phyloP scores from a whole-genome alignment of 2,329 filamentous ascomycete species.

The Phialophora tarda region DNA sequence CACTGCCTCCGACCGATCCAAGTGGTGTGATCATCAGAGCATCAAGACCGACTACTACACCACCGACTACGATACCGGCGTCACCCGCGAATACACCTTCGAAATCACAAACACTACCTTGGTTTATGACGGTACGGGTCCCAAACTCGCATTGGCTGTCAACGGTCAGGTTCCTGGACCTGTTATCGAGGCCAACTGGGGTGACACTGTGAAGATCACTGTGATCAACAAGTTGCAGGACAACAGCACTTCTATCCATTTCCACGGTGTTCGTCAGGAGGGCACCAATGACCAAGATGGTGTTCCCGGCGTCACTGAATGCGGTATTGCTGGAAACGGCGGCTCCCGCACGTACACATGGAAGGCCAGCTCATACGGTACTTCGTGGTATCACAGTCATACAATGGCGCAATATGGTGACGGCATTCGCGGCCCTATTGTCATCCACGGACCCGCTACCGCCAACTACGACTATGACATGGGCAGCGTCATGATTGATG shows the following conservation, averaged over 20 bases:
- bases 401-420: slow-evolving; percentile 49
- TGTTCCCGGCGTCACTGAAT: slow-evolving; percentile 59
- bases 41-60: slow-evolving; percentile 32
- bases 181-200: slow-evolving; percentile 68
- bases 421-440: slow-evolving; percentile 39
- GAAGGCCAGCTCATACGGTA: slow-evolving; percentile 60
- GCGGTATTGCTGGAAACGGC: slow-evolving; percentile 57
- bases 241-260: slow-evolving; percentile 65
- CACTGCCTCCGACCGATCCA: slow-evolving; percentile 31
- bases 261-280: slow-evolving; percentile 57
- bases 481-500: slow-evolving; percentile 40
- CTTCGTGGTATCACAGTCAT: slow-evolving; percentile 67
- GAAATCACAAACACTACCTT: slow-evolving; percentile 36
- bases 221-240: slow-evolving; percentile 60
- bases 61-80: slow-evolving; percentile 30
- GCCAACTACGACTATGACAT: slow-evolving; percentile 39
- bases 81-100: slow-evolving; percentile 33
- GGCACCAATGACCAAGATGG: slow-evolving; percentile 63
- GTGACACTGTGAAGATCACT: slow-evolving; percentile 60
- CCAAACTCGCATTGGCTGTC: slow-evolving; percentile 66
- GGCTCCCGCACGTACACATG: slow-evolving; percentile 63
- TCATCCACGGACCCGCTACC: slow-evolving; percentile 39
- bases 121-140: slow-evolving; percentile 38
- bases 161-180: slow-evolving; percentile 72
- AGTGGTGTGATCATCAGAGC: slow-evolving; percentile 32